Conservation (phyloP, 208 protist species). For the Acanthamoeba castellanii region DNA sequence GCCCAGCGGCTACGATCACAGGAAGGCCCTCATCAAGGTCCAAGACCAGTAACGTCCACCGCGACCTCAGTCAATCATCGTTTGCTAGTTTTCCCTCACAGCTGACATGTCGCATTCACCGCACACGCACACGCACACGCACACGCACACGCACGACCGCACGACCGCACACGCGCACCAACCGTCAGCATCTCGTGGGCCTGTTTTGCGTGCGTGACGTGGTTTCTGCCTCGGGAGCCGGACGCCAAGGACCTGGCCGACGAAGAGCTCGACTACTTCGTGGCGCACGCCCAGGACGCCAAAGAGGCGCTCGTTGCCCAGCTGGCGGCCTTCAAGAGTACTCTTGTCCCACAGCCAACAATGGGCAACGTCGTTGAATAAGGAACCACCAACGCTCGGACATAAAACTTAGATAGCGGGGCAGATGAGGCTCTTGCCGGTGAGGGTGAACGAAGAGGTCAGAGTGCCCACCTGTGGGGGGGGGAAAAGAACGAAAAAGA, state of each 20-base stretch:
- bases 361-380: too few species aligned
- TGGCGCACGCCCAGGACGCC: too few species aligned
- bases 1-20: too few species aligned
- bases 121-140: background rate
- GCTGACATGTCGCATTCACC: too few species aligned
- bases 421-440: background rate
- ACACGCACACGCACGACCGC: too few species aligned
- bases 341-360: too few species aligned
- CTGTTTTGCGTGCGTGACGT: background rate
- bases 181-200: background rate
- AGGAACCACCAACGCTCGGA: too few species aligned
- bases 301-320: too few species aligned
- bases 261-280: background rate
- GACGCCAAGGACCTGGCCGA: background rate
- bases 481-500: background rate
- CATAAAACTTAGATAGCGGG: background rate
- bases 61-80: too few species aligned
- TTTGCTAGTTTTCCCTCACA: too few species aligned
- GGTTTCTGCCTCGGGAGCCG: background rate
- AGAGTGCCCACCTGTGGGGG: background rate
- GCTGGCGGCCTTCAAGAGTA: too few species aligned
- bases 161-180: background rate
- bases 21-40: too few species aligned
- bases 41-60: background rate
- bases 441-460: constrained; percentile 5